A percentile compares a stretch with the other conserved stretches of the same genome.
Evolutionary conservation across 225 moss, liverwort and hornwort species (phyloP).

Genomic region (Pseudisothecium myosuroides): DNA sequence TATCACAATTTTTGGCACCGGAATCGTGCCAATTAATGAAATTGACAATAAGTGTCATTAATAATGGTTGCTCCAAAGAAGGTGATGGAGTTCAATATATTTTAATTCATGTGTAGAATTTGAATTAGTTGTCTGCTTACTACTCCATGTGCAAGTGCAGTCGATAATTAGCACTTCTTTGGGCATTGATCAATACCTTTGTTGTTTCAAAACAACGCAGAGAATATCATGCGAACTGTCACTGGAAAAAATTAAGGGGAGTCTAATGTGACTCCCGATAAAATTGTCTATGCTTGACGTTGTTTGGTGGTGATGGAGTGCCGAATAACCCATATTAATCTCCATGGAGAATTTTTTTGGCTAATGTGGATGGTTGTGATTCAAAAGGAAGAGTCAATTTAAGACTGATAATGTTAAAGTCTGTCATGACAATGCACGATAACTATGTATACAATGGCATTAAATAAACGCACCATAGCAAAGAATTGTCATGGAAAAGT

Average conservation of each 20-base stretch:
- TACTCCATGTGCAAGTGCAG: not conserved
- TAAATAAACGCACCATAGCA: too few species aligned
- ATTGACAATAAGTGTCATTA: not conserved
- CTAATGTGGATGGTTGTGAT: not conserved
- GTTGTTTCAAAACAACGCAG: not conserved
- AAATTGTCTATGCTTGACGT: not conserved
- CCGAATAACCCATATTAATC: not conserved
- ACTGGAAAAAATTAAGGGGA: not conserved
- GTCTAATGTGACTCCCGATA: not conserved
- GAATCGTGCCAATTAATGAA: not conserved
- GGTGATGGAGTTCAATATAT: not conserved
- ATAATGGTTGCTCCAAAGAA: not conserved
- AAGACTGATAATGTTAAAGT: not conserved
- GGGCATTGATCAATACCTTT: not conserved
- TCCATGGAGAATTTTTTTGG: not conserved
- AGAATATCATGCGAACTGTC: not conserved
- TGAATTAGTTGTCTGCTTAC: not conserved
- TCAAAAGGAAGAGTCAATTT: not conserved
- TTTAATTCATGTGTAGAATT: not conserved
- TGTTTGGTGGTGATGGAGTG: not conserved
- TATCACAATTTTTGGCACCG: not conserved
- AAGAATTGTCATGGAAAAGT: not conserved
- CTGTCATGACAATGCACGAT: not conserved
- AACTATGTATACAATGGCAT: not conserved
- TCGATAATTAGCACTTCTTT: not conserved